Base-by-base conservation (phyloP, 169 alveolate genomes). In the Plasmodium blacklocki region DNA sequence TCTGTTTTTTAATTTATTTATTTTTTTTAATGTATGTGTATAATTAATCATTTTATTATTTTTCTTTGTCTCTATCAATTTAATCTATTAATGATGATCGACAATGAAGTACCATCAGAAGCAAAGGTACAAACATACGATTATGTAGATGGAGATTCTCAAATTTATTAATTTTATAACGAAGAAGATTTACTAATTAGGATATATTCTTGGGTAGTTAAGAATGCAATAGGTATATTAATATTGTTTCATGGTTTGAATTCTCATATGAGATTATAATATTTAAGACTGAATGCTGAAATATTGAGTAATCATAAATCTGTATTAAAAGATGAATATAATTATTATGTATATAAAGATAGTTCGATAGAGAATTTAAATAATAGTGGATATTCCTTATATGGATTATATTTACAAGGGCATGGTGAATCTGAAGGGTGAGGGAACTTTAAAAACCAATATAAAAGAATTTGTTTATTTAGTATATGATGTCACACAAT, bases 401-500 rank as follows among this genome's bases (percentile, higher is more conserved):
- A 93, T 73, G 94, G 93, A 0, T 72, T 93, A 29, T 95, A 93
- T 68, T 92, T 64, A 39, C 96, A 93, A 75, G 91, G 94, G 0
- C 94, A 91, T 63, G 96, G 96, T 0, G 50, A 83, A 76, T 93
- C 96, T 9, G 95, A 92, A 26, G 94, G 94, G 0, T 54, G 88
- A n/a, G 68, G 26, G 43, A 32, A 93, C 70, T 54, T 52, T 64
- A 74, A 73, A 92, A 47, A 74, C 88, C 12, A 83, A 72, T 83
- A 70, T 75, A 60, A 64, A 23, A 15, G 52, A 70, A 15, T 75
- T 91, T 32, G 96, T 91, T 18, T 93, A 93, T 67, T 0, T 93
- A 14, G 93, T 87, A 4, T 88, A 93, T 60, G 96, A 93, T 74
- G 74, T 91, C 5, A 59, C 91, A 11, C 96, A 93, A 88, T 93